Percentiles rank a stretch among this genome's conserved stretches.
phyloP scores from a whole-genome alignment of 2,329 filamentous ascomycete species.

The Ophiostoma novo-ulmi region DNA sequence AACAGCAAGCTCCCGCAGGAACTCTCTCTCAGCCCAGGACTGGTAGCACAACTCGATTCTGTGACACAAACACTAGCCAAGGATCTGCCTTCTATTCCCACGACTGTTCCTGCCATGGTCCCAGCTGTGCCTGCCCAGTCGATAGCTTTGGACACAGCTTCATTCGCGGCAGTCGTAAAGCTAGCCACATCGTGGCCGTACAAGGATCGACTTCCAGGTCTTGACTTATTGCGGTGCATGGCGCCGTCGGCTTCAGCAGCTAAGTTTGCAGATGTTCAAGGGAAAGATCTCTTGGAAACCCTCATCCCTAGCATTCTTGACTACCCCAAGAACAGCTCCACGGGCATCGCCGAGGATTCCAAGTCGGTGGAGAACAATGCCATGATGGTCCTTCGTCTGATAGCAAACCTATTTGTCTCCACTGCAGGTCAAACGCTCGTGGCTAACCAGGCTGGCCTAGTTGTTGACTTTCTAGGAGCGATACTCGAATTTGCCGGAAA shows the following conservation, averaged over 20 bases:
- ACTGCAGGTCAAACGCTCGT: constrained; percentile 63
- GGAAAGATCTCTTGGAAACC: constrained; percentile 56
- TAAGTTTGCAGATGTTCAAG: constrained; percentile 48
- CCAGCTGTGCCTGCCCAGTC: constrained; percentile 30
- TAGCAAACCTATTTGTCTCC: constrained; percentile 80
- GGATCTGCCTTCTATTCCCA: constrained; percentile 19
- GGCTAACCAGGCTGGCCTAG: constrained; percentile 52
- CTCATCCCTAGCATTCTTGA: constrained; percentile 35
- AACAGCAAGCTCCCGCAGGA: constrained; percentile 19
- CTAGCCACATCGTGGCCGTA: constrained; percentile 76
- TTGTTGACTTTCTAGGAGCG: constrained; percentile 59
- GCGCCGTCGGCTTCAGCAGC: constrained; percentile 65
- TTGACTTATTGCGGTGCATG: constrained; percentile 83
- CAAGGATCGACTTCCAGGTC: constrained; percentile 70
- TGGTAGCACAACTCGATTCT: constrained; percentile 53
- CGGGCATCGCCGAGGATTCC: constrained; percentile 45
- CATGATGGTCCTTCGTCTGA: constrained; percentile 77
- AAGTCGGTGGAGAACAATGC: constrained; percentile 68
- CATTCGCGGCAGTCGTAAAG: constrained; percentile 60
- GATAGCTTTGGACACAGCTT: constrained; percentile 37
- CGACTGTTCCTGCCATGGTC: constrained; percentile 37
- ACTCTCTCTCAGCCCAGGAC: constrained; percentile 62
- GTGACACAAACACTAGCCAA: constrained; percentile 60
- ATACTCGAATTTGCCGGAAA: constrained; percentile 53
- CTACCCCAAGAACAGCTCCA: constrained; percentile 32